These are phyloP conservation scores for Irpex rosettiformis DNA, from an alignment of 1,284 basidiomycete species.

Conservation along the genomic window DNA sequence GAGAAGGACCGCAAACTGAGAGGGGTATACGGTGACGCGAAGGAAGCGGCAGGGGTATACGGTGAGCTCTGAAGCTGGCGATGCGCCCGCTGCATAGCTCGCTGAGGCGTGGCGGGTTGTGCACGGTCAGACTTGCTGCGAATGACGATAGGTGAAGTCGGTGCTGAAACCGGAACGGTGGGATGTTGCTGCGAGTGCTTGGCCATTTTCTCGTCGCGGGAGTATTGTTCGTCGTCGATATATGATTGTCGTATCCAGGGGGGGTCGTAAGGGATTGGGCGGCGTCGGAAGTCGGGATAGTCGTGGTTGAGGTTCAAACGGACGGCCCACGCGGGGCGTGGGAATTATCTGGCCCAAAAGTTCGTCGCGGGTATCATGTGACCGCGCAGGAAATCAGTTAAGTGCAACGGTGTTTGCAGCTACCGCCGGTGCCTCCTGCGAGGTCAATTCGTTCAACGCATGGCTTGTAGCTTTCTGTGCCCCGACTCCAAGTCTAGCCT, in stretches of 20 bases:
- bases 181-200: slow-evolving; percentile 23
- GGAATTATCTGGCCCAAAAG: slow-evolving; percentile 12
- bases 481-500: too few species aligned
- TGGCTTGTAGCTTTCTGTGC: too few species aligned
- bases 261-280: slow-evolving; percentile 19
- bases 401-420: too few species aligned
- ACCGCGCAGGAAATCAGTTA: slow-evolving; percentile 13
- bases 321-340: slow-evolving; percentile 17
- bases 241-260: slow-evolving; percentile 17
- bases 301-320: slow-evolving; percentile 20
- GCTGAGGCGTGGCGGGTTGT: slow-evolving; percentile 44
- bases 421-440: too few species aligned
- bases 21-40: slow-evolving; percentile 60
- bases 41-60: slow-evolving; percentile 37
- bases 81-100: slow-evolving; percentile 35
- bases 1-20: slow-evolving; percentile 60
- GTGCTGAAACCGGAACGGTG: slow-evolving; percentile 39
- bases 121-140: slow-evolving; percentile 33
- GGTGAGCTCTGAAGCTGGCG: slow-evolving; percentile 37
- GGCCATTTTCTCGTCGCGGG: slow-evolving; percentile 23
- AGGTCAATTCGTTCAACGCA: too few species aligned
- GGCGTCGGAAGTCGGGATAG: not conserved
- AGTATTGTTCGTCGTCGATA: slow-evolving; percentile 21
- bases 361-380: slow-evolving; percentile 17
- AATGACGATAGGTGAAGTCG: slow-evolving; percentile 40